Base-by-base conservation (phyloP, 2,329 filamentous ascomycete species). In the Calycina marina region DNA sequence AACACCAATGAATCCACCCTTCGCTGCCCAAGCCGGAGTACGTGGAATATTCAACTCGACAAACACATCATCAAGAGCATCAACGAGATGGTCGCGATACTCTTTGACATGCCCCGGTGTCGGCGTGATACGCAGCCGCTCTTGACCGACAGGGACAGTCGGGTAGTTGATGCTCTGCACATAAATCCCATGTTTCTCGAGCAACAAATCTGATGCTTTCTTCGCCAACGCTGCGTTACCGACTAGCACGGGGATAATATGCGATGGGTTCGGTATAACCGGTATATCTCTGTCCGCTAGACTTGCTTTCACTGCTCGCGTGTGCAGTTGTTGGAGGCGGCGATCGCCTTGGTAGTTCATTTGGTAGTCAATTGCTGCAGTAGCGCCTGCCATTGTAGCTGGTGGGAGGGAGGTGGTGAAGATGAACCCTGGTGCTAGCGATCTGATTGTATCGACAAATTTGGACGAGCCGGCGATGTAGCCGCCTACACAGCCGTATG, bases 131-230 rank as follows among this genome's bases (percentile, higher is more conserved):
- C 90, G 80, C 35, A 98, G 77, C 37, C 90, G 77, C 59, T 98
- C 90, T 63, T 98, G 86, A n/a, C 90, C 90, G 5, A 93, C 84
- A 2, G 90, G 90, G 3, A 98, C 90, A 31, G 90, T 98, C 2
- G 90, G 90, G 60, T 96, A 96, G 63, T 98, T 98, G 69, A 98
- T 96, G 34, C 84, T 85, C 61, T 98, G 90, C 15, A 98, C 90
- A 54, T 98, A 98, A 53, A 98, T 94, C 40, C 76, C 72, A 63
- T 93, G 81, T 45, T 93, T 79, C 45, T 80, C 75, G 10, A 98
- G 70, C 14, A 98, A 73, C 63, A 93, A 74, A 54, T 98, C 90
- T 14, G 83, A 93, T 5, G 90, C 90, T 47, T 77, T 67, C 66
- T 90, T 94, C 38, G 90, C 90, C 25, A 92, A 63, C 58, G 90